phyloP scores from a whole-genome alignment of 352 stramenopile genomes.

The Pythium brassicae region DNA sequence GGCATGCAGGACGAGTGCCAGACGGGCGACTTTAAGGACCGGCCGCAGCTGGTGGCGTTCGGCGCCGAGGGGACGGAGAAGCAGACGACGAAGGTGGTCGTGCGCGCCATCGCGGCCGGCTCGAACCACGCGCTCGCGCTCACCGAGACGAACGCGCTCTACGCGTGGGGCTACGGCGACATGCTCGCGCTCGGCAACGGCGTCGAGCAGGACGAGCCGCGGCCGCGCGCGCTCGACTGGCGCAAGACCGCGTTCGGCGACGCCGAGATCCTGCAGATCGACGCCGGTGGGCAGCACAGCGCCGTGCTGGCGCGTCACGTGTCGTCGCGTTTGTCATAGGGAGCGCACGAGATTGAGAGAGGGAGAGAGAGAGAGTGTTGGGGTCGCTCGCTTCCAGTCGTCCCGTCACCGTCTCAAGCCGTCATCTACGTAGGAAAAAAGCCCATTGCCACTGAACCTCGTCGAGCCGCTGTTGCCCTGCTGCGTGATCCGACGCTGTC shows the following conservation, averaged over 20 bases:
- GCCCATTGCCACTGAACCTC: too few relatives aligned
- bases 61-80: slow-evolving; percentile 1
- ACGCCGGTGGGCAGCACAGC: slow-evolving; percentile 87
- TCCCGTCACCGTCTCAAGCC: too few relatives aligned
- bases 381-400: too few relatives aligned
- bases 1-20: slow-evolving; percentile 73
- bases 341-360: neutral
- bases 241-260: slow-evolving; percentile 61
- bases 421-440: too few relatives aligned
- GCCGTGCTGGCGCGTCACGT: slow-evolving; percentile 49
- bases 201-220: slow-evolving; percentile 73
- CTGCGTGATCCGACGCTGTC: too few relatives aligned
- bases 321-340: neutral
- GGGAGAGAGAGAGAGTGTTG: too few relatives aligned
- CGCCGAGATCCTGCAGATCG: slow-evolving; percentile 66
- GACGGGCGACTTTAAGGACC: slow-evolving; percentile 78
- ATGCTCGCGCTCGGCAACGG: slow-evolving; percentile 89
- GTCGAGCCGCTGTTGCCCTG: too few relatives aligned
- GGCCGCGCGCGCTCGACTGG: slow-evolving; percentile 63
- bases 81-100: slow-evolving; percentile 13
- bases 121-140: slow-evolving; percentile 87
- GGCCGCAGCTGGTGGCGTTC: slow-evolving; percentile 68
- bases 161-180: slow-evolving; percentile 92
- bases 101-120: slow-evolving; percentile 54
- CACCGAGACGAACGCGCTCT: slow-evolving; percentile 69